Evolutionary conservation across 768 basidiomycete genomes (phyloP), one percentile per base, ranked within the genome.

Genomic region (Russula sp.): DNA sequence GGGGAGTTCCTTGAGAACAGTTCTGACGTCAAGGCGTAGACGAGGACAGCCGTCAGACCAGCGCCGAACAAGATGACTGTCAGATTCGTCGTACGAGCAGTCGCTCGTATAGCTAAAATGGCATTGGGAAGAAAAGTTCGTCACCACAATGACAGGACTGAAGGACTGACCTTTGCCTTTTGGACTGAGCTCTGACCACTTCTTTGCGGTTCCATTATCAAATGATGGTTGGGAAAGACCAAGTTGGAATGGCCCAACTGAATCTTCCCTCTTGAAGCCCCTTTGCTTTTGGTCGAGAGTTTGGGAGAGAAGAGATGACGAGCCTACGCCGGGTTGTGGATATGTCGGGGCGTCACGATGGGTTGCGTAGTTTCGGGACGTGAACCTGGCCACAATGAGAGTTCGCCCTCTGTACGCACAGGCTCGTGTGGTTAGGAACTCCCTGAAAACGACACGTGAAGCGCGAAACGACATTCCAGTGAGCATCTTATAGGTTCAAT

Each of bases 1-100:
- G 91, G 88, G 32, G 90, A 92, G 71, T 94, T 94, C 71, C 82
- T 85, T n/a, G 91, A 91, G 72, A 92, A 91, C 7, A 93, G 77
- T 70, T 94, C 91, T 7, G 91, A 87, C 16, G 87, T 86, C 37
- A 93, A 79, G 22, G 88, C 88, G 70, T 92, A 94, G 31, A 85
- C 75, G 40, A 94, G 80, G 44, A 94, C 79, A 7, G 82, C 82
- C 35, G 89, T 89, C 31, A 94, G 77, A 18, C 89, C 87, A 5
- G 90, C 91, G n/a, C 91, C 91, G 35, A 91, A 75, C 18, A 94
- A 70, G 59, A 84, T 83, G 47, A 84, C 81, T 8, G 77, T 75
- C 27, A 83, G 66, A 64, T 80, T 84, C 6, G 80, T 76, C 57
- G 80, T 80, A 53, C 83, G 74, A 44, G 81, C 79, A 1, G 83